These are phyloP conservation scores for Penicillium nordicum DNA, from an alignment of 2,329 filamentous ascomycete species.

Conservation along the genomic window DNA sequence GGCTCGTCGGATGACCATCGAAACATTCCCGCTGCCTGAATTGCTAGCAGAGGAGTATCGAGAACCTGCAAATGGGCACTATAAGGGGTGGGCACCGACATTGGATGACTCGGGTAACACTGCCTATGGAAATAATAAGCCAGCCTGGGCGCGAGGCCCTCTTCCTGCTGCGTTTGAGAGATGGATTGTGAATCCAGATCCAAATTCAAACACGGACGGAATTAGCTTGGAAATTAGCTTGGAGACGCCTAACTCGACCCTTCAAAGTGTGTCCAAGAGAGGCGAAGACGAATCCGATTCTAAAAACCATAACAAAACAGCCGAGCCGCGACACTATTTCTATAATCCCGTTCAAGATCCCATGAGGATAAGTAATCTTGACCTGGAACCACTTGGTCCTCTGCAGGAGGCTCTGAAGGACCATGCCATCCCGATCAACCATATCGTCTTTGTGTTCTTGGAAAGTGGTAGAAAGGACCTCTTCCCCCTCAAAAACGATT, in stretches of 20 bases:
- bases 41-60: constrained; percentile 20
- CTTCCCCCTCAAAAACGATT: constrained; percentile 28
- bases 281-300: not conserved
- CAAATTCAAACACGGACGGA: not conserved
- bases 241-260: not conserved
- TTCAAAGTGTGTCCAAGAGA: not conserved
- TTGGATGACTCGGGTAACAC: constrained; percentile 11
- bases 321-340: constrained; percentile 10
- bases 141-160: constrained; percentile 23
- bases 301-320: not conserved
- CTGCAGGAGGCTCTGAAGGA: constrained; percentile 24
- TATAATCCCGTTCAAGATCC: constrained; percentile 31
- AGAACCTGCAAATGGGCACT: constrained; percentile 24
- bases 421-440: constrained; percentile 26
- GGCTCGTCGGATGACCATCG: constrained; percentile 2
- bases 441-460: constrained; percentile 30
- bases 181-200: constrained; percentile 15
- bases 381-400: constrained; percentile 22
- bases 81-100: constrained; percentile 31
- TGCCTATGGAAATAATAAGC: constrained; percentile 8
- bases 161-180: constrained; percentile 28
- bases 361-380: constrained; percentile 29
- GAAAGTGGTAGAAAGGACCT: constrained; percentile 32
- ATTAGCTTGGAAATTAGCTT: not conserved
- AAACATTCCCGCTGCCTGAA: constrained; percentile 27